Evolutionary conservation across 306 rosid species (phyloP), one percentile per base, ranked within the genome.

Genomic region (Dicorynia guianensis): DNA sequence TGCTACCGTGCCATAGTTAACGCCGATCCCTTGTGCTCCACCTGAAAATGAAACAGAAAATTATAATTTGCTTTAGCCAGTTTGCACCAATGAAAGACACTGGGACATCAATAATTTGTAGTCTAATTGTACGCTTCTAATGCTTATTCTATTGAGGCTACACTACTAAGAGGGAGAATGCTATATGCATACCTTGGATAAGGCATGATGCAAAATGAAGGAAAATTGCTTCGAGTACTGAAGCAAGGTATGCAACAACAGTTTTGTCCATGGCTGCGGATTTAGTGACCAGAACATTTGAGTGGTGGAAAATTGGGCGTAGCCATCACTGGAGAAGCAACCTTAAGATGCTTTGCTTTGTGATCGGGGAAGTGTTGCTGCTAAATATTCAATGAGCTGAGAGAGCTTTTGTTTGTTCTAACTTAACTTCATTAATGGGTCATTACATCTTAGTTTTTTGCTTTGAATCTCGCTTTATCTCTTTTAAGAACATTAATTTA

Each of bases 301-400:
- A 9, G 2, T 54, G 63, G 17, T 14, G 68, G 36, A 20, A 49
- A 39, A 63, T 44, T 40, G 54, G 34, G 15, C 47, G 67, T n/a
- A 78, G 75, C 58, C 79, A 77, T 83, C 79, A 60, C 14, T 78
- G 87, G 83, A 85, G 86, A 84, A 87, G 78, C 63, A 77, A 80
- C 71, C 58, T 73, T 40, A 56, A 75, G 88, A 89, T 89, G 82
- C 97, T 86, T 91, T 89, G 74, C 96, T 86, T 90, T 72, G 81
- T 47, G 60, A 61, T 53, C 4, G 67, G 82, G 87, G 74, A 40
- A 61, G 63, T 67, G 63, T 83, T 65, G 39, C 38, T 60, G 4
- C 25, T 46, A 17, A 69, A 54, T 19, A 35, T 79, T 65, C 62
- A 13, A 56, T 18, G 69, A 34, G 77, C 19, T 69, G 67, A 61